Evolutionary conservation across 352 stramenopile species (phyloP).

Genomic region (Pythium apleroticum): DNA sequence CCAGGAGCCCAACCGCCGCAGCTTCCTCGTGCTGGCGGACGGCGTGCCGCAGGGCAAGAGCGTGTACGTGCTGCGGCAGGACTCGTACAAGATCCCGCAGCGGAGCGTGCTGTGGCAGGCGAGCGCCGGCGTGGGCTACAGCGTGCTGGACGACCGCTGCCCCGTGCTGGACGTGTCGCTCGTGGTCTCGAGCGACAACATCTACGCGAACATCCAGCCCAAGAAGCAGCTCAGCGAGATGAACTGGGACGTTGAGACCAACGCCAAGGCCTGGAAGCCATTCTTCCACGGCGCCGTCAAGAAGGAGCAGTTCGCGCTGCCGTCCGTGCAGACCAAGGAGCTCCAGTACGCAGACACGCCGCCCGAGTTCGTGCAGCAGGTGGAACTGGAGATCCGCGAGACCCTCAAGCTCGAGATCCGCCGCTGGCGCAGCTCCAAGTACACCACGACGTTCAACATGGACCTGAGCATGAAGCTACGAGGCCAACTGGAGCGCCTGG

Average conservation of each 20-base stretch:
- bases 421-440: slow-evolving; percentile 82
- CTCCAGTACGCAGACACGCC: slow-evolving; percentile 66
- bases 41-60: slow-evolving; percentile 86
- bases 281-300: slow-evolving; percentile 56
- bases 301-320: slow-evolving; percentile 32
- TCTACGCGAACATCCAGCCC: slow-evolving; percentile 89
- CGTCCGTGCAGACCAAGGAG: slow-evolving; percentile 51
- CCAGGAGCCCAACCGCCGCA: slow-evolving; percentile 31
- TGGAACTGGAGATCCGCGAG: slow-evolving; percentile 81
- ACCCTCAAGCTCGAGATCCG: slow-evolving; percentile 86
- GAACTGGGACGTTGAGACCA: slow-evolving; percentile 81
- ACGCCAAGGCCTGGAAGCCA: slow-evolving; percentile 83
- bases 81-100: slow-evolving; percentile 52
- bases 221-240: slow-evolving; percentile 49
- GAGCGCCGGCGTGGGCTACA: slow-evolving; percentile 77
- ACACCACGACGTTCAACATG: slow-evolving; percentile 87
- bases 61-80: slow-evolving; percentile 79
- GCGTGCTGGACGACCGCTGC: slow-evolving; percentile 70
- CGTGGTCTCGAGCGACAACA: slow-evolving; percentile 87
- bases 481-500: slow-evolving; percentile 65
- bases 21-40: slow-evolving; percentile 88
- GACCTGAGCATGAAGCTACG: slow-evolving; percentile 82
- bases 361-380: slow-evolving; percentile 50
- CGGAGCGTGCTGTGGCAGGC: slow-evolving; percentile 88
- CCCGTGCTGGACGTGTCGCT: slow-evolving; percentile 85